phyloP scores from a whole-genome alignment of 768 basidiomycete species.

The Mycena alexandri region DNA sequence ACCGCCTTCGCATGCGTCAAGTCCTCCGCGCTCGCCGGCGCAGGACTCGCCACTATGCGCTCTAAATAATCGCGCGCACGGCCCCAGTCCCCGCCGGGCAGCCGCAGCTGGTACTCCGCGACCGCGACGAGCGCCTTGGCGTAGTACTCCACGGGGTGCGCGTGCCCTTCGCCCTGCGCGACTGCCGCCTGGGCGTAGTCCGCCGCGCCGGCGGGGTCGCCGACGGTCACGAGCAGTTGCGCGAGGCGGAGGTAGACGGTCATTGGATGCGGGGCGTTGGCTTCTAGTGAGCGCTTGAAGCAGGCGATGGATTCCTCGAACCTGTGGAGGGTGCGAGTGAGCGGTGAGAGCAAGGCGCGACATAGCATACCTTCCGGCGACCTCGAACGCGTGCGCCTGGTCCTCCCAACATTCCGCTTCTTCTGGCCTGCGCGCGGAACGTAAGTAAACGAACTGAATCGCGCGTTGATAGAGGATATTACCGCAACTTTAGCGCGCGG shows the following conservation, averaged over 20 bases:
- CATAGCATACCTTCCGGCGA: slow-evolving; percentile 65
- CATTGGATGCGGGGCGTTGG: slow-evolving; percentile 59
- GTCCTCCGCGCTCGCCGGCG: slow-evolving; percentile 39
- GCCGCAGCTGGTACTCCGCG: slow-evolving; percentile 68
- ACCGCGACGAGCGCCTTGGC: slow-evolving; percentile 69
- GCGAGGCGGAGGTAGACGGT: slow-evolving; percentile 64
- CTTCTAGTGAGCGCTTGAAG: slow-evolving; percentile 32
- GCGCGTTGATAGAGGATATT: slow-evolving; percentile 45
- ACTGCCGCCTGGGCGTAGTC: slow-evolving; percentile 69
- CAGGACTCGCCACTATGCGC: slow-evolving; percentile 17
- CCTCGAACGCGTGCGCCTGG: slow-evolving; percentile 77
- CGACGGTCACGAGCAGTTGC: slow-evolving; percentile 59
- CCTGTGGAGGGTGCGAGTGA: not conserved
- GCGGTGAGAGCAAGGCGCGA: not conserved
- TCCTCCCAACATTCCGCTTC: slow-evolving; percentile 85
- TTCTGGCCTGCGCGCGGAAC: slow-evolving; percentile 64
- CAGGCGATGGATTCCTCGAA: slow-evolving; percentile 28
- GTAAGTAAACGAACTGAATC: not conserved
- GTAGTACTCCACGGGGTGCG: slow-evolving; percentile 63
- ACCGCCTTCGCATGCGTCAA: slow-evolving; percentile 52
- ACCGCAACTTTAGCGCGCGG: slow-evolving; percentile 62
- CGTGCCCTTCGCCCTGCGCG: slow-evolving; percentile 38
- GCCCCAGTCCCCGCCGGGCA: slow-evolving; percentile 59
- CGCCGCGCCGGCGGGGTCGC: slow-evolving; percentile 61
- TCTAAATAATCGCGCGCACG: slow-evolving; percentile 66